Percentiles rank a stretch among this genome's conserved stretches.
Evolutionary conservation across 208 protist species (phyloP).

Genomic region (Crithidia acanthocephali): DNA sequence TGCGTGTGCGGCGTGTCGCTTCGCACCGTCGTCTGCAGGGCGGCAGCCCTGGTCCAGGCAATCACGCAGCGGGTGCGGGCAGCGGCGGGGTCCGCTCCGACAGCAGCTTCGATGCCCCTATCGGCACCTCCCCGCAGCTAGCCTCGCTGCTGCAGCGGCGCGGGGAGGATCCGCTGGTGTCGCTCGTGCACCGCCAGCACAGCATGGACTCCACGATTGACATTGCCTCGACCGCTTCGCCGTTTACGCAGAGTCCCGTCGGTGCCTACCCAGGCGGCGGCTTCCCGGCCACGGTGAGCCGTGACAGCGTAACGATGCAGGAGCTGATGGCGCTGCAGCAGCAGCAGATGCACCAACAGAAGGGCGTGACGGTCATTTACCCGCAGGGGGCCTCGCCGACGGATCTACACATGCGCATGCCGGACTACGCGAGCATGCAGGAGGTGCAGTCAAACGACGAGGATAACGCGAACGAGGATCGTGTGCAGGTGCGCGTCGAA

Average conservation of each 20-base stretch:
- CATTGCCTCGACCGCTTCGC: conserved; percentile 19
- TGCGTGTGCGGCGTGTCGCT: conserved; percentile 37
- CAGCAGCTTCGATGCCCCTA: conserved; percentile 11
- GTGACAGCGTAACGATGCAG: conserved; percentile 25
- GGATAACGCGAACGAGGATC: conserved; percentile 53
- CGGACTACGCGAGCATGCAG: conserved; percentile 21
- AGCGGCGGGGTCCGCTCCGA: conserved; percentile 11
- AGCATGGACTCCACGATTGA: conserved; percentile 31
- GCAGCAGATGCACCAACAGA: conserved; percentile 10
- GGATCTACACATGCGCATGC: conserved; percentile 22
- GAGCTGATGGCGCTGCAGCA: conserved; percentile 16
- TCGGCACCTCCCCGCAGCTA: conserved; percentile 1
- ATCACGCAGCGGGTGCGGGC: background rate
- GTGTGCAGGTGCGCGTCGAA: conserved; percentile 77
- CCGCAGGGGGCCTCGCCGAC: conserved; percentile 28
- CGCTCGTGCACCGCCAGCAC: conserved; percentile 9
- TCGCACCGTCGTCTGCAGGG: conserved; percentile 7
- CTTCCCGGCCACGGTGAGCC: conserved; percentile 11
- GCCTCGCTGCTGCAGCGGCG: conserved; percentile 19
- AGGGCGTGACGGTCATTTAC: conserved; percentile 52
- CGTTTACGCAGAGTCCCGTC: conserved; percentile 5
- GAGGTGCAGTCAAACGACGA: conserved; percentile 23
- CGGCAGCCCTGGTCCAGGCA: conserved; percentile 6
- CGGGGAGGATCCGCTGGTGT: conserved; percentile 15
- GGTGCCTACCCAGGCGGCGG: background rate